A percentile compares a stretch with the other conserved stretches of the same genome.
phyloP scores from a whole-genome alignment of 2,329 filamentous ascomycete genomes.

The Beauveria rudraprayagi region DNA sequence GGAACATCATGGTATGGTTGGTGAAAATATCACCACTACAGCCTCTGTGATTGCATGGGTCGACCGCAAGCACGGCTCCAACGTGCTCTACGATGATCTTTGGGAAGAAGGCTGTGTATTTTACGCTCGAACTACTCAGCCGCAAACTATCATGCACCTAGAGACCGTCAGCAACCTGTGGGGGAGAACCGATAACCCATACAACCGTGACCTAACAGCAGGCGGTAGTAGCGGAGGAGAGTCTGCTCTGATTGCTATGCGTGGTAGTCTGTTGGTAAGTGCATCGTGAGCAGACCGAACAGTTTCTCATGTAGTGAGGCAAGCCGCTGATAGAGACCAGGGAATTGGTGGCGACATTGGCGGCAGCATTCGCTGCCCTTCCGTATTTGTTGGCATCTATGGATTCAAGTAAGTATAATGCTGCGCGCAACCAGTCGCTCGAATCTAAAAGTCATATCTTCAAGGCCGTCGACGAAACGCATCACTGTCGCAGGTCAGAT shows the following conservation, averaged over 20 bases:
- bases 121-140: conserved; percentile 64
- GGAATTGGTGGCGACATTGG: conserved; percentile 36
- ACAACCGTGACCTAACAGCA: conserved; percentile 49
- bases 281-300: too few species aligned
- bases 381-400: conserved; percentile 28
- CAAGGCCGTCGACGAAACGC: conserved; percentile 25
- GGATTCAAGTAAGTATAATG: conserved; percentile 23
- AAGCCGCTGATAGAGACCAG: neutral
- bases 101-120: conserved; percentile 37
- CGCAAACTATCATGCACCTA: conserved; percentile 46
- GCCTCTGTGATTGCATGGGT: conserved; percentile 25
- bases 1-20: conserved; percentile 29
- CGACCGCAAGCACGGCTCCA: conserved; percentile 25
- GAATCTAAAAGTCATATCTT: neutral
- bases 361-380: conserved; percentile 31
- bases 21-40: conserved; percentile 20
- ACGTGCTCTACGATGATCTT: conserved; percentile 23
- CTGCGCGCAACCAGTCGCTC: neutral
- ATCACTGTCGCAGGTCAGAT: conserved; percentile 21
- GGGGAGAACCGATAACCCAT: conserved; percentile 55
- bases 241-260: conserved; percentile 31
- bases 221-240: conserved; percentile 59
- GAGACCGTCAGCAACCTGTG: conserved; percentile 58
- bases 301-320: neutral
- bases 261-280: conserved; percentile 30